Percentiles rank a stretch among this genome's conserved stretches.
phyloP scores from a whole-genome alignment of 441 rosid species.

The Isatis lusitanica region DNA sequence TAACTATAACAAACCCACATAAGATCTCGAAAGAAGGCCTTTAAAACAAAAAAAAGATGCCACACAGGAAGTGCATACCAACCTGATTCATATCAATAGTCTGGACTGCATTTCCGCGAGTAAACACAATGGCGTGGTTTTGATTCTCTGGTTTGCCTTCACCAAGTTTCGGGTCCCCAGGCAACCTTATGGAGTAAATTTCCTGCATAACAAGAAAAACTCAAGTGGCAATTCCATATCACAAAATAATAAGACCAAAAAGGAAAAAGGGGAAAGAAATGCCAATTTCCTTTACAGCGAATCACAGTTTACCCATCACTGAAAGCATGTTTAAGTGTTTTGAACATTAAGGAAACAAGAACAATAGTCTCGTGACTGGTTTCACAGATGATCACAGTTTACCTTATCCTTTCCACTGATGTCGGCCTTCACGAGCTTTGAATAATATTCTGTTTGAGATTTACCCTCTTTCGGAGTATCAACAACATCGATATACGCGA shows the following conservation, averaged over 20 bases:
- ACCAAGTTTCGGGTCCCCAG: conserved; percentile 98
- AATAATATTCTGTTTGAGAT: conserved; percentile 76
- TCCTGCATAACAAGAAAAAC: conserved; percentile 54
- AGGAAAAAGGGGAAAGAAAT: neutral
- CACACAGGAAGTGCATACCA: conserved; percentile 11
- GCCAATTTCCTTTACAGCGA: conserved; percentile 6
- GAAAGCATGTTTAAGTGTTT: conserved; percentile 15
- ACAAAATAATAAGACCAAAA: conserved; percentile 1
- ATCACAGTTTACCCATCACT: conserved; percentile 11
- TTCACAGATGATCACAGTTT: conserved; percentile 23
- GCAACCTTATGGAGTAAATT: conserved; percentile 88
- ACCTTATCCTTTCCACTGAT: conserved; percentile 99
- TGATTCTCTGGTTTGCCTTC: conserved; percentile 99
- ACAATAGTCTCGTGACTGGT: conserved; percentile 15
- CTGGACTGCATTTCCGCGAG: conserved; percentile 97
- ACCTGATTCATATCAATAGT: conserved; percentile 99
- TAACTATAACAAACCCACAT: conserved; percentile 19
- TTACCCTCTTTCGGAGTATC: conserved; percentile 79
- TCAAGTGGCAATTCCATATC: neutral
- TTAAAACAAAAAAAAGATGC: neutral
- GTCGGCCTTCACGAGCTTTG: conserved; percentile 99
- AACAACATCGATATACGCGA: conserved; percentile 93
- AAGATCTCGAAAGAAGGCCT: conserved; percentile 5
- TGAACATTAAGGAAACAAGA: conserved; percentile 16
- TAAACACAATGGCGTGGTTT: conserved; percentile 94